phyloP scores from a whole-genome alignment of 345 rosid genomes.

The Camelina neglecta region DNA sequence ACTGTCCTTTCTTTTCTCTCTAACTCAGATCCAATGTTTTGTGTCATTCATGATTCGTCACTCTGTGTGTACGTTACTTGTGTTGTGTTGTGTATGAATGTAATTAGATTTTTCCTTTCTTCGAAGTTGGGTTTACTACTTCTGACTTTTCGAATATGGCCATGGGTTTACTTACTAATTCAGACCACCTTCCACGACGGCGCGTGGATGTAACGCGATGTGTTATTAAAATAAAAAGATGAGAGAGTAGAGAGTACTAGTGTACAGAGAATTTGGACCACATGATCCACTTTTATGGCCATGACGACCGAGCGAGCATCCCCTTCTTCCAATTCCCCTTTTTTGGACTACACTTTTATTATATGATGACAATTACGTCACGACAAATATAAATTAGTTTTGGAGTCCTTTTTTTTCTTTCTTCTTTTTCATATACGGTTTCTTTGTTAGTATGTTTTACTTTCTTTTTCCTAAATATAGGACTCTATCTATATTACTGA shows the following conservation, averaged over 20 bases:
- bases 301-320: constrained; percentile 32
- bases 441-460: constrained; percentile 24
- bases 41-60: constrained; percentile 9
- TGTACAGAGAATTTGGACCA: constrained; percentile 42
- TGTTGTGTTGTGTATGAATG: background rate
- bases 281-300: constrained; percentile 35
- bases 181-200: constrained; percentile 29
- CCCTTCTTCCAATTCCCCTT: constrained; percentile 18
- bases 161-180: too few relatives aligned
- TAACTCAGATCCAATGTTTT: constrained; percentile 32
- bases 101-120: background rate
- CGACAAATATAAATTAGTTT: constrained; percentile 32
- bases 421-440: constrained; percentile 4
- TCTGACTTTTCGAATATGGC: too few relatives aligned
- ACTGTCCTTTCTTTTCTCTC: constrained; percentile 13
- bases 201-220: constrained; percentile 23
- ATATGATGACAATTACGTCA: constrained; percentile 42
- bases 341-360: constrained; percentile 15
- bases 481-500: constrained; percentile 8
- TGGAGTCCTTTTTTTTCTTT: constrained; percentile 11
- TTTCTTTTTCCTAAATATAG: constrained; percentile 25
- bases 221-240: background rate
- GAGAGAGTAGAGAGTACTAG: background rate
- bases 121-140: constrained; percentile 4
- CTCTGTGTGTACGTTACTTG: background rate